These are phyloP conservation scores for Chaetomium sp. DNA, from an alignment of 2,329 filamentous ascomycete species.

Conservation along the genomic window DNA sequence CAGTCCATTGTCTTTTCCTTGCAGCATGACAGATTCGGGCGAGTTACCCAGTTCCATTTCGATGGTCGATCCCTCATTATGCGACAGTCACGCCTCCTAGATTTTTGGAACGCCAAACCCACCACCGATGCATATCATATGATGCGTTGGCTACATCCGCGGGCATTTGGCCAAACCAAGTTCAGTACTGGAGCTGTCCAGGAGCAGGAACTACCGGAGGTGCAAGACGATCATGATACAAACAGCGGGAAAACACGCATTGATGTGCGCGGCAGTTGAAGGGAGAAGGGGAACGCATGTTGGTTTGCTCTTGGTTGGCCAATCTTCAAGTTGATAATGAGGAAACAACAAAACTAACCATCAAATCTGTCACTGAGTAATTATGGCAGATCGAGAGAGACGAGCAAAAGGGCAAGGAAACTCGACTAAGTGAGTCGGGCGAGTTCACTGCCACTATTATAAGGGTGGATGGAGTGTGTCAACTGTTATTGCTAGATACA, in stretches of 20 bases:
- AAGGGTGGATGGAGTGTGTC: too few species aligned
- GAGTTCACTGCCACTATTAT: too few species aligned
- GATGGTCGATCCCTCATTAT: constrained; percentile 1
- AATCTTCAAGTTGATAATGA: too few species aligned
- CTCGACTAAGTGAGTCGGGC: too few species aligned
- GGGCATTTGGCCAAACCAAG: not conserved
- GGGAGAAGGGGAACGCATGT: too few species aligned
- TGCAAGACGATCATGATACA: not conserved
- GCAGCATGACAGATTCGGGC: not conserved
- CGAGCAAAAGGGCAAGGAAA: too few species aligned
- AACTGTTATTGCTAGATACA: too few species aligned
- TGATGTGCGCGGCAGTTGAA: not conserved
- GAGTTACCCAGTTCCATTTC: constrained; percentile 6
- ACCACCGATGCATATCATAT: constrained; percentile 6
- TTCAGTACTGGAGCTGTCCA: not conserved
- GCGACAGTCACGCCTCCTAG: constrained; percentile 4
- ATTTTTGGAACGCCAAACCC: constrained; percentile 1
- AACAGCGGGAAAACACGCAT: not conserved
- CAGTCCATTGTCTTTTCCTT: constrained; percentile 9
- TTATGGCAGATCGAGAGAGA: too few species aligned
- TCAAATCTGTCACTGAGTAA: too few species aligned
- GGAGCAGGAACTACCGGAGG: not conserved
- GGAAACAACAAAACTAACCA: too few species aligned
- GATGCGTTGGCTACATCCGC: constrained; percentile 5
- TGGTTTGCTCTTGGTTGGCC: too few species aligned